Evolutionary conservation across 352 stramenopile genomes (phyloP).

Genomic region (Globisporangium splendens): DNA sequence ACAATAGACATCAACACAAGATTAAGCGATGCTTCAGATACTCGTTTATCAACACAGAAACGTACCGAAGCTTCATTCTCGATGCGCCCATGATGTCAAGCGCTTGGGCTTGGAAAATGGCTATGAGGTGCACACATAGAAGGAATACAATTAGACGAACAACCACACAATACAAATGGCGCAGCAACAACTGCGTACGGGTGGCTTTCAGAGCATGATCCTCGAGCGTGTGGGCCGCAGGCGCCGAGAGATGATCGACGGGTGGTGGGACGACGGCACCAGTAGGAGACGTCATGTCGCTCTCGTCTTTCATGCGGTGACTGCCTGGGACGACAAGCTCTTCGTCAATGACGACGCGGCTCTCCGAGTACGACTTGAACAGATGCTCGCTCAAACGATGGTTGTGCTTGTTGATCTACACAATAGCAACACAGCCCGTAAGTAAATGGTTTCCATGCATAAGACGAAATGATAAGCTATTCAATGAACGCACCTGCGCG

Average conservation of each 20-base stretch:
- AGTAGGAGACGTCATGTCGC: slow-evolving; percentile 4
- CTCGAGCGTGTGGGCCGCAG: slow-evolving; percentile 38
- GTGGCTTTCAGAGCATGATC: slow-evolving; percentile 49
- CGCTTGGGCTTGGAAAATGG: slow-evolving; percentile 52
- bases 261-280: slow-evolving; percentile 12
- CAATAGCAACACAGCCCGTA: not conserved
- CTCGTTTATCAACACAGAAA: not conserved
- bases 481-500: slow-evolving; percentile 39
- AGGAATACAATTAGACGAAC: not conserved
- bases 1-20: slow-evolving; percentile 3
- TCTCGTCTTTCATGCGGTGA: slow-evolving; percentile 57
- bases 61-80: slow-evolving; percentile 57
- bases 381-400: slow-evolving; percentile 81
- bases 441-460: not conserved
- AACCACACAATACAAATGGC: not conserved
- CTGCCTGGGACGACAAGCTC: slow-evolving; percentile 54
- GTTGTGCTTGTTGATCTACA: slow-evolving; percentile 81
- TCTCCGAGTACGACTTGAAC: slow-evolving; percentile 86
- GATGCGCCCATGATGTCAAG: slow-evolving; percentile 56
- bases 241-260: slow-evolving; percentile 30
- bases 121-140: slow-evolving; percentile 12
- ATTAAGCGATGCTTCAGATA: too few species aligned
- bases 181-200: slow-evolving; percentile 23
- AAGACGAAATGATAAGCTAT: not conserved
- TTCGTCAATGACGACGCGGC: slow-evolving; percentile 82